These are phyloP conservation scores for Pyrenophora tritici-repentis DNA, from an alignment of 2,329 filamentous ascomycete species.

Conservation along the genomic window DNA sequence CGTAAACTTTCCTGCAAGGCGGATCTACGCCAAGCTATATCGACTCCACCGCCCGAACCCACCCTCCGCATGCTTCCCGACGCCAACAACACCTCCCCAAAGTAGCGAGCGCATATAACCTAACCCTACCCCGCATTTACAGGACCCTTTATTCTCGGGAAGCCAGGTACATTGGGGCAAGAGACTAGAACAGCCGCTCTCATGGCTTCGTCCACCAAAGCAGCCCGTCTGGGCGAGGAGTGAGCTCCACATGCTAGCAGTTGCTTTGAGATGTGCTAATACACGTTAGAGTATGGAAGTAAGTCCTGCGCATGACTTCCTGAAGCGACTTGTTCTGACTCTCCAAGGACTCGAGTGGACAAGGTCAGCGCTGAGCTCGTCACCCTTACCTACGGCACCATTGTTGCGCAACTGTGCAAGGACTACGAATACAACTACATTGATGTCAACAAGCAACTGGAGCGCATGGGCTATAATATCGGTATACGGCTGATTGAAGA, in stretches of 20 bases:
- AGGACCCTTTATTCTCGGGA: background rate
- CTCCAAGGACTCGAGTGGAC: slow-evolving; percentile 81
- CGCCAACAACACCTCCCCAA: slow-evolving; percentile 24
- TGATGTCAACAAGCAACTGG: slow-evolving; percentile 96
- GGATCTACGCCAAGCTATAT: slow-evolving; percentile 19
- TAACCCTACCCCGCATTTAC: background rate
- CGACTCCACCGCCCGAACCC: slow-evolving; percentile 14
- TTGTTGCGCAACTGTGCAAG: slow-evolving; percentile 94
- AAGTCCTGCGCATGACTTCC: slow-evolving; percentile 51
- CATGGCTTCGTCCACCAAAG: slow-evolving; percentile 64
- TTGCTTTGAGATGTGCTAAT: slow-evolving; percentile 39
- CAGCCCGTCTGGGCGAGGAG: slow-evolving; percentile 75
- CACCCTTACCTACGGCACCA: slow-evolving; percentile 95
- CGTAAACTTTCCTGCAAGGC: slow-evolving; percentile 25
- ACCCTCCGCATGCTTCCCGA: slow-evolving; percentile 16
- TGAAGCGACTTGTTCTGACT: slow-evolving; percentile 26
- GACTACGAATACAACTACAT: slow-evolving; percentile 93
- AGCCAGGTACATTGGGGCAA: background rate
- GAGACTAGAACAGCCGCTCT: slow-evolving; percentile 8
- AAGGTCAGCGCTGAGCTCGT: slow-evolving; percentile 98
- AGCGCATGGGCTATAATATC: slow-evolving; percentile 99
- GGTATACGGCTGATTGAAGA: slow-evolving; percentile 95
- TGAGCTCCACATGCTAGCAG: slow-evolving; percentile 53
- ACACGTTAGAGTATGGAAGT: slow-evolving; percentile 84
- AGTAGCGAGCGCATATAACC: slow-evolving; percentile 2